Conservation (phyloP, 177 flowering plant genomes). For the Tripterygium wilfordii region DNA sequence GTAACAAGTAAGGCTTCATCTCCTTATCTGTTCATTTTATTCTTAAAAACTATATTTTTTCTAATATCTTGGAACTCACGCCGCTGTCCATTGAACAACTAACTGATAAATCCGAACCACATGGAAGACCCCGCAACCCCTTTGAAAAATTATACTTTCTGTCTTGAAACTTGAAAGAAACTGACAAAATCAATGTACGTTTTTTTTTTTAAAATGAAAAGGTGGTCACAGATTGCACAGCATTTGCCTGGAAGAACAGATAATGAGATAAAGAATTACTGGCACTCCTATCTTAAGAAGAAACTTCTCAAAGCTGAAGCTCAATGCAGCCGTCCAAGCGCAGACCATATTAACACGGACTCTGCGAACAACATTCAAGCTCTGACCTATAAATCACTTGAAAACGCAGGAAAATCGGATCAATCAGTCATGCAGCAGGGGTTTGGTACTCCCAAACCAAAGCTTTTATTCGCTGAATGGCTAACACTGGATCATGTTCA, state of each 20-base stretch:
- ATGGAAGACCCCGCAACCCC: too few relatives aligned
- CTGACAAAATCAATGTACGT: too few relatives aligned
- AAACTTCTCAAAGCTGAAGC: slow-evolving; percentile 29
- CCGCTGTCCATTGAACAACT: too few relatives aligned
- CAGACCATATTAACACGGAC: slow-evolving; percentile 12
- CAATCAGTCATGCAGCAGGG: slow-evolving; percentile 10
- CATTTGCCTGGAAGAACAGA: slow-evolving; percentile 91
- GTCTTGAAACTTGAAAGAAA: too few relatives aligned
- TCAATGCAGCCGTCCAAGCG: slow-evolving; percentile 11
- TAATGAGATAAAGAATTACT: slow-evolving; percentile 85
- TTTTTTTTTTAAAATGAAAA: too few relatives aligned
- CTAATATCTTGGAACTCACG: too few relatives aligned
- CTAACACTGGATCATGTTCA: slow-evolving; percentile 27
- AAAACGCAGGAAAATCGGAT: slow-evolving; percentile 12
- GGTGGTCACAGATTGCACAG: slow-evolving; percentile 91
- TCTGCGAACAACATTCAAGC: slow-evolving; percentile 6
- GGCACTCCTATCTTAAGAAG: slow-evolving; percentile 87
- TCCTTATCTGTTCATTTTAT: too few relatives aligned
- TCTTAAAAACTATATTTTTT: too few relatives aligned
- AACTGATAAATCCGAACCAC: too few relatives aligned
- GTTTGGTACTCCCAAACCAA: slow-evolving; percentile 27
- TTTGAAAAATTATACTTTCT: too few relatives aligned
- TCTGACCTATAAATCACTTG: slow-evolving; percentile 22
- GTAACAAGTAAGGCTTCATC: slow-evolving; percentile 85
- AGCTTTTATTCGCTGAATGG: slow-evolving; percentile 76